Conservation (phyloP, 495 filamentous ascomycete genomes). For the Xylaria flabelliformis region DNA sequence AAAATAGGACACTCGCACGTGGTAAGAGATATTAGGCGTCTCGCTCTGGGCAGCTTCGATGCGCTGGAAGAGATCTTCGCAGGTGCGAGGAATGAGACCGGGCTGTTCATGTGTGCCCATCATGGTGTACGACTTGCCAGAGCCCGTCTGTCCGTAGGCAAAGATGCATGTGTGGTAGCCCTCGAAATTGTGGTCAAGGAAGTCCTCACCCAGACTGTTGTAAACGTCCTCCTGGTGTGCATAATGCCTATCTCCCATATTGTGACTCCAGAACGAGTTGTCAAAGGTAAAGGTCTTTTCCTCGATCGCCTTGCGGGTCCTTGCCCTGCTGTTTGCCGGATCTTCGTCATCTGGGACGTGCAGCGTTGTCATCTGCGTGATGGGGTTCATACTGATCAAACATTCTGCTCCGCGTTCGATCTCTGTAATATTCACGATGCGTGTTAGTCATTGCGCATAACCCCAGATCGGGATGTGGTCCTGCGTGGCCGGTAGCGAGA, state of each 20-base stretch:
- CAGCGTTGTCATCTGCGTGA: slow-evolving; percentile 80
- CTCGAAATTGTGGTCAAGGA: slow-evolving; percentile 98
- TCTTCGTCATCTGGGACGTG: slow-evolving; percentile 69
- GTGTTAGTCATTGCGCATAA: slow-evolving; percentile 14
- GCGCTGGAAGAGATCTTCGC: slow-evolving; percentile 92
- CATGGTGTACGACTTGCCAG: slow-evolving; percentile 99
- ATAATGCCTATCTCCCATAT: slow-evolving; percentile 67
- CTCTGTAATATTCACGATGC: slow-evolving; percentile 59
- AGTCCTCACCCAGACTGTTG: slow-evolving; percentile 92
- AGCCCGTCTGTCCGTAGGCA: slow-evolving; percentile 97
- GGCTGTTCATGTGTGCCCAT: slow-evolving; percentile 90
- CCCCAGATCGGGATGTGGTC: not conserved
- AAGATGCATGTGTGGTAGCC: slow-evolving; percentile 99
- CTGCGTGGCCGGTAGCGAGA: not conserved
- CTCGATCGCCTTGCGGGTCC: slow-evolving; percentile 77
- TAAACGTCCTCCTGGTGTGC: slow-evolving; percentile 88
- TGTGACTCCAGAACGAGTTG: slow-evolving; percentile 96
- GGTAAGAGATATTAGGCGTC: slow-evolving; percentile 89
- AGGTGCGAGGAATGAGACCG: slow-evolving; percentile 95
- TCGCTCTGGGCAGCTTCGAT: slow-evolving; percentile 79
- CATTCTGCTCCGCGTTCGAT: slow-evolving; percentile 79
- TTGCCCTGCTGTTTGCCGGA: slow-evolving; percentile 68
- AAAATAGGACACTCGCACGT: slow-evolving; percentile 96
- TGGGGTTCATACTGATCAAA: slow-evolving; percentile 88
- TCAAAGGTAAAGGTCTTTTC: slow-evolving; percentile 95